Percentiles rank a stretch among this genome's conserved stretches.
Conservation (phyloP, 768 basidiomycete genomes). For the Erythrobasidium yunnanense region DNA sequence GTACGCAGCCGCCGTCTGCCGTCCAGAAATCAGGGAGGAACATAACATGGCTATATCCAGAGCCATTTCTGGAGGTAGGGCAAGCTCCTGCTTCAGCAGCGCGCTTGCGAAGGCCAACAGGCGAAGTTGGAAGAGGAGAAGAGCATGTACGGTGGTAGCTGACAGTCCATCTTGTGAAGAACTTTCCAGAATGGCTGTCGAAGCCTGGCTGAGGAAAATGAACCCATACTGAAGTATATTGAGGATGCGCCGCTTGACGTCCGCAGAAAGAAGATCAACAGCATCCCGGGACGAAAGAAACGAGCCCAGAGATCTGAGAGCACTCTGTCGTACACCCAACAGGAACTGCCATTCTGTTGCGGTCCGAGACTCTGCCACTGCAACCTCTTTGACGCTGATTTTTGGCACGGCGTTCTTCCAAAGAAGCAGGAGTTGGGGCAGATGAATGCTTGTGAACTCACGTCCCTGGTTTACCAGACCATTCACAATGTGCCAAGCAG, state of each 20-base stretch:
- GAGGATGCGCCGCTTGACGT: not conserved
- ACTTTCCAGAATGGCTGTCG: no score
- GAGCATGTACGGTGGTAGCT: no score
- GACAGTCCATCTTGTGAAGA: no score
- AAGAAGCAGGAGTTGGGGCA: constrained; percentile 83
- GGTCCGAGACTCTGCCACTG: no score
- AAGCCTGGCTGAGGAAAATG: not conserved
- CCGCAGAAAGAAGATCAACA: not conserved
- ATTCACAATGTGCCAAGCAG: constrained; percentile 85
- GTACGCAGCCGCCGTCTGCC: no score
- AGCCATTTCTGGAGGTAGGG: no score
- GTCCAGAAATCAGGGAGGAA: no score
- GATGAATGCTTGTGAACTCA: constrained; percentile 82
- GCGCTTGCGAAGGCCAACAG: no score
- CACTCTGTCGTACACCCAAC: not conserved
- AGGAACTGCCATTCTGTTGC: not conserved
- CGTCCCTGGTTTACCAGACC: constrained; percentile 85
- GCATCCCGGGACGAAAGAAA: not conserved
- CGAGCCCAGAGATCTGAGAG: not conserved
- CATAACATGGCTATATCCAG: no score
- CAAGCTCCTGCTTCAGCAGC: no score
- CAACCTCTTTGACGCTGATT: no score
- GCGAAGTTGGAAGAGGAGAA: no score
- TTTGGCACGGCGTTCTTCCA: constrained; percentile 98
- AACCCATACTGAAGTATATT: not conserved